Percentiles rank a stretch among this genome's conserved stretches.
These are phyloP conservation scores for Hypoxylon perforatum DNA, from an alignment of 495 filamentous ascomycete genomes.

Conservation along the genomic window DNA sequence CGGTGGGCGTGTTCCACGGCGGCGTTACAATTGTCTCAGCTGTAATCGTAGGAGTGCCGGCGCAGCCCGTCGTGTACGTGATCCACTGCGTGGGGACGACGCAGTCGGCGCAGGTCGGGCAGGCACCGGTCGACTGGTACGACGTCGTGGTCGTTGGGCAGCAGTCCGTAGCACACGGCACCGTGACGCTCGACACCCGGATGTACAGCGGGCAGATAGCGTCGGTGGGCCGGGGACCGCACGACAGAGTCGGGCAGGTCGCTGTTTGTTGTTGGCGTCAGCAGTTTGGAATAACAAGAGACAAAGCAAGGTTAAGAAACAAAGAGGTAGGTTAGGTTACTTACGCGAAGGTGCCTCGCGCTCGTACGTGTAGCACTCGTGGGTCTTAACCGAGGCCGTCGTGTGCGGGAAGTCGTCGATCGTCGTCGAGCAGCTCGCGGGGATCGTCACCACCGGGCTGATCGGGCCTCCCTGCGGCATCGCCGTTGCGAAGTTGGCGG, in stretches of 20 bases:
- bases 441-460: constrained; percentile 18
- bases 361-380: constrained; percentile 42
- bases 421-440: constrained; percentile 43
- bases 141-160: constrained; percentile 52
- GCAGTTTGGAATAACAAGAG: background rate
- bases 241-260: constrained; percentile 38
- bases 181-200: constrained; percentile 41
- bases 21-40: constrained; percentile 28
- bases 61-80: constrained; percentile 54
- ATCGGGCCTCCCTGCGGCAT: constrained; percentile 13
- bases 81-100: constrained; percentile 49
- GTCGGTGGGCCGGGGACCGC: constrained; percentile 28
- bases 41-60: constrained; percentile 41
- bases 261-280: constrained; percentile 21
- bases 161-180: constrained; percentile 55
- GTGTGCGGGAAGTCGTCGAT: constrained; percentile 37
- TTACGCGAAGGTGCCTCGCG: constrained; percentile 24
- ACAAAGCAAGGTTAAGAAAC: background rate
- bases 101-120: constrained; percentile 49
- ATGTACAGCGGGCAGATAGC: constrained; percentile 43
- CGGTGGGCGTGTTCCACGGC: constrained; percentile 21
- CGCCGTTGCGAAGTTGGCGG: constrained; percentile 20
- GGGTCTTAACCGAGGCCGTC: constrained; percentile 36
- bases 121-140: constrained; percentile 41
- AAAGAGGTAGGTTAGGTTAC: background rate